A percentile compares a stretch with the other conserved stretches of the same genome.
Evolutionary conservation across 345 rosid genomes (phyloP).

Genomic region (Euphorbia tirucalli): DNA sequence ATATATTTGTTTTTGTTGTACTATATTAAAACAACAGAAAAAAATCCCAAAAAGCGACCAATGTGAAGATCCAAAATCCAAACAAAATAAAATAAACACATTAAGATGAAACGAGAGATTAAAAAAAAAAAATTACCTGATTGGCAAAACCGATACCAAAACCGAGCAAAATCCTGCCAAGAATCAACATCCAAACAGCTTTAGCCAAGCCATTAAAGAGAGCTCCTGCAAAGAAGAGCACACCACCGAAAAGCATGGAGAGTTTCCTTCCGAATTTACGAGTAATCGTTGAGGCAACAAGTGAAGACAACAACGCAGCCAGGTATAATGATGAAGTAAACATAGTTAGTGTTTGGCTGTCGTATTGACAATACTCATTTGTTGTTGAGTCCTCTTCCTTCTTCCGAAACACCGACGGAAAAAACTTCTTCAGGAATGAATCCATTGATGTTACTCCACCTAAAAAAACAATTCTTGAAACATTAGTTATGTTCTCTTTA

Average conservation of each 20-base stretch:
- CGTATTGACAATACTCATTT: conserved; percentile 81
- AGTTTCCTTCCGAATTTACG: conserved; percentile 67
- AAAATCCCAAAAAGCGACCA: neutral
- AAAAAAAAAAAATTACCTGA: conserved; percentile 52
- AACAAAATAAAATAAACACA: too few relatives aligned
- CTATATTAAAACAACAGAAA: neutral
- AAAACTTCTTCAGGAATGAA: conserved; percentile 62
- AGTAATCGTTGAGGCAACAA: conserved; percentile 78
- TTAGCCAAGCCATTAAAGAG: conserved; percentile 74
- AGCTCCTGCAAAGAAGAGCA: conserved; percentile 83
- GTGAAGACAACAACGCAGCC: conserved; percentile 76
- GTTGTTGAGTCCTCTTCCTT: conserved; percentile 35
- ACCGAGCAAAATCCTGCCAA: conserved; percentile 88
- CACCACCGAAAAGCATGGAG: conserved; percentile 89
- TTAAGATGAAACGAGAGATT: neutral
- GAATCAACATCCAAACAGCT: conserved; percentile 82
- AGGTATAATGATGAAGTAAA: conserved; percentile 93
- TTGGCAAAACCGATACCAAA: conserved; percentile 97
- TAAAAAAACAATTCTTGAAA: conserved; percentile 10
- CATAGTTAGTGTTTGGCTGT: conserved; percentile 63
- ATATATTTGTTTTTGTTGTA: too few relatives aligned
- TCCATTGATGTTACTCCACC: conserved; percentile 96
- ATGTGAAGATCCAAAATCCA: conserved; percentile 14
- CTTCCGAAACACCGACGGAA: conserved; percentile 61
- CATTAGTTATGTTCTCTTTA: too few relatives aligned